Conservation (phyloP, 2,329 filamentous ascomycete species). For the Ascochyta viciae-villosae region DNA sequence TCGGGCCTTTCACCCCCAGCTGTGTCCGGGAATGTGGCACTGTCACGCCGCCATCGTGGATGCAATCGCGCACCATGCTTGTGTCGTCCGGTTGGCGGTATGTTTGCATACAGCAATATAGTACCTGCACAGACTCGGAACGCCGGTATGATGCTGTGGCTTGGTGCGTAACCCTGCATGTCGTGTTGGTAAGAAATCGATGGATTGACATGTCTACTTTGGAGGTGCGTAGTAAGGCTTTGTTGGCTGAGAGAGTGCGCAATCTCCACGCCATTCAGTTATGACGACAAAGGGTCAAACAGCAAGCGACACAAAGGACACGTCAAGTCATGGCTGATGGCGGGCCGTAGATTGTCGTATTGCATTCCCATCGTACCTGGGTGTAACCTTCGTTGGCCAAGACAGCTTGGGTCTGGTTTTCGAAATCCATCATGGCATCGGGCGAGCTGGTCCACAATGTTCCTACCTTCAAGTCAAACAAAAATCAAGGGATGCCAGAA, state of each 20-base stretch:
- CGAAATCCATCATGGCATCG: conserved; percentile 2
- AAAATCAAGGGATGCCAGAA: conserved; percentile 22
- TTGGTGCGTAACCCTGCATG: neutral
- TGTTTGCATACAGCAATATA: conserved; percentile 3
- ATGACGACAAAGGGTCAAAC: neutral
- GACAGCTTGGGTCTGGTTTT: conserved; percentile 9
- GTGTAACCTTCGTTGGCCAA: conserved; percentile 17
- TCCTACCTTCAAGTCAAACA: conserved; percentile 17
- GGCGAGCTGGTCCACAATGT: conserved; percentile 7
- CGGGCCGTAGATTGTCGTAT: conserved; percentile 22
- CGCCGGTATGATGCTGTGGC: neutral
- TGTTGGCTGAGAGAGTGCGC: neutral
- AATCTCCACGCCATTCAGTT: neutral
- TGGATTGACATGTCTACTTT: neutral
- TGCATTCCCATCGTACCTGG: conserved; percentile 21
- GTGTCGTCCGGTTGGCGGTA: conserved; percentile 29
- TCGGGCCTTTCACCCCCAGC: conserved; percentile 36
- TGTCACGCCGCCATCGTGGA: conserved; percentile 44
- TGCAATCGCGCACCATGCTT: conserved; percentile 36
- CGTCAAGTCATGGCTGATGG: conserved; percentile 9
- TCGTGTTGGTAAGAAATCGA: neutral
- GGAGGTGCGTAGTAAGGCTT: neutral
- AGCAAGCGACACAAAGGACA: neutral
- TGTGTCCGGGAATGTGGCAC: conserved; percentile 46
- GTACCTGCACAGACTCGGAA: conserved; percentile 2